phyloP scores from a whole-genome alignment of 805 yeast genomes.

The Zygotorulaspora sp. region DNA sequence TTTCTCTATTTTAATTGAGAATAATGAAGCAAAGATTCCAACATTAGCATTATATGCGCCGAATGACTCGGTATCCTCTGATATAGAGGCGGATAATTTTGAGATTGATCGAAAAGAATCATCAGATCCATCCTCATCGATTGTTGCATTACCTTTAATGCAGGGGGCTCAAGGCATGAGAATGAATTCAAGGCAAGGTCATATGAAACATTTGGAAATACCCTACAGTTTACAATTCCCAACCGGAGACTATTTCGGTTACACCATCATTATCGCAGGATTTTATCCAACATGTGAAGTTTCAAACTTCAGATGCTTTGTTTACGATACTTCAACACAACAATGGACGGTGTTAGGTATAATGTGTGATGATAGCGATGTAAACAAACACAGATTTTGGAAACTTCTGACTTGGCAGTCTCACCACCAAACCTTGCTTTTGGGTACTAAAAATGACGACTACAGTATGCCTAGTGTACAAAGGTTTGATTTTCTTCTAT shows the following conservation, averaged over 20 bases:
- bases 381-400: slow-evolving; percentile 57
- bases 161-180: slow-evolving; percentile 34
- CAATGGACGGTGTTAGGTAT: slow-evolving; percentile 63
- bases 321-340: slow-evolving; percentile 31
- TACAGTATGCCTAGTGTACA: slow-evolving; percentile 38
- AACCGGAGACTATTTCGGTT: slow-evolving; percentile 61
- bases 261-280: slow-evolving; percentile 59
- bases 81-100: neutral
- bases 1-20: slow-evolving; percentile 28
- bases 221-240: slow-evolving; percentile 46
- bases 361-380: slow-evolving; percentile 48
- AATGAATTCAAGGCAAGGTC: slow-evolving; percentile 29
- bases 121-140: slow-evolving; percentile 23
- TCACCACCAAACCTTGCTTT: slow-evolving; percentile 62
- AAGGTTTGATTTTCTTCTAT: slow-evolving; percentile 41
- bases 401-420: slow-evolving; percentile 72
- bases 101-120: slow-evolving; percentile 4
- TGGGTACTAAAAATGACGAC: slow-evolving; percentile 44
- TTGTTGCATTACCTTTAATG: slow-evolving; percentile 34
- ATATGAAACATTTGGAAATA: slow-evolving; percentile 11
- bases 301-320: slow-evolving; percentile 27
- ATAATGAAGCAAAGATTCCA: slow-evolving; percentile 29
- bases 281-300: slow-evolving; percentile 42
- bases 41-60: slow-evolving; percentile 24
- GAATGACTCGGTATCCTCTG: slow-evolving; percentile 14